Evolutionary conservation across 2,329 filamentous ascomycete species (phyloP), one percentile per base, ranked within the genome.

Genomic region (Ophiostoma triangulosporum): DNA sequence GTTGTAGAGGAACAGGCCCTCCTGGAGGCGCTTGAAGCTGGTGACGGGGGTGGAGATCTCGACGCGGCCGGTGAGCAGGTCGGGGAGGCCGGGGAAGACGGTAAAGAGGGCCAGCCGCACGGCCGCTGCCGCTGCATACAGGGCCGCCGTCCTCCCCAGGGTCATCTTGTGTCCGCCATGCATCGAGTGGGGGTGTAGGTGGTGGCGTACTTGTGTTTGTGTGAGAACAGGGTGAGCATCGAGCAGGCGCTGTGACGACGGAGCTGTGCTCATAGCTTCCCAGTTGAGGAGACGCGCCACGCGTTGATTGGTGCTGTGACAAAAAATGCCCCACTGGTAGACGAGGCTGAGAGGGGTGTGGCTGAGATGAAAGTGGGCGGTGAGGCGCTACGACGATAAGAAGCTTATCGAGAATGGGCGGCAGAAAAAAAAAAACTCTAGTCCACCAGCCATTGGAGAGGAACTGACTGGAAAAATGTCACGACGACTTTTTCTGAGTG

Each of bases 11-110:
- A 95, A 98, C 55, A 98, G 73, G 20, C 93, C 93, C 70, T 98
- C 93, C 75, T 97, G 91, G 53, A 97, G 88, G 80, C 93, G 81
- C 74, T 97, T 97, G 78, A 96, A 98, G 77, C 91, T 95, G 62
- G 88, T 96, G 48, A 97, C 86, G 36, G 93, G 91, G 22, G 93
- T 98, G 45, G 93, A 96, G 63, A 98, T 85, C 74, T 98, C 93
- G 62, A 96, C 93, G 64, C 93, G 85, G 59, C 85, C 86, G 20
- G 88, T 93, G 58, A 98, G 76, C 58, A 95, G 76, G 66, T 89
- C 83, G 51, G 91, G 87, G 38, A 98, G 75, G 35, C 79, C 80
- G 58, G 93, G 90, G 65, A 96, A 95, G 55, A 82, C 74, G 56
- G 83, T 74, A 66, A 89, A 90, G 52, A 97, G 78, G 54, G 88